Evolutionary conservation across 139 green algal genomes (phyloP).

Genomic region (Auxenochlorella pyrenoidosa): DNA sequence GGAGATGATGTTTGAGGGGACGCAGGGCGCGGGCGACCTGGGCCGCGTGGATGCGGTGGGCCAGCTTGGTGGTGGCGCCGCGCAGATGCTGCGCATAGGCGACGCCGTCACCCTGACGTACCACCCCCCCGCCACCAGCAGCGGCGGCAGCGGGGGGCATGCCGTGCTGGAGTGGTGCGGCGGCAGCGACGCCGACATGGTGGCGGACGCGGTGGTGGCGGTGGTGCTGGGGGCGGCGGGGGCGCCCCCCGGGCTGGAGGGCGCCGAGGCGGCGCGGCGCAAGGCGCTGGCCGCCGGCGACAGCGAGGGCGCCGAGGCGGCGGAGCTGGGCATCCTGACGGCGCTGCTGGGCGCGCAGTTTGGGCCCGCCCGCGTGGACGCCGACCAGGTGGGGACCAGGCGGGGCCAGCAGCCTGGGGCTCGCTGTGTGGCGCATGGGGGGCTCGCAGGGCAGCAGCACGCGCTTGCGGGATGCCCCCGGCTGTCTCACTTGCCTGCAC

Average conservation of each 20-base stretch:
- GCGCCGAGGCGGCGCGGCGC: slow-evolving; percentile 56
- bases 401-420: too few relatives aligned
- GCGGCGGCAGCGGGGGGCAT: slow-evolving; percentile 44
- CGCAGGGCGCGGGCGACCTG: slow-evolving; percentile 60
- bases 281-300: slow-evolving; percentile 53
- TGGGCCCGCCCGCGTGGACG: slow-evolving; percentile 66
- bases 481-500: not conserved
- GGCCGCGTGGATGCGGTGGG: slow-evolving; percentile 37
- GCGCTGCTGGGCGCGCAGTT: slow-evolving; percentile 83
- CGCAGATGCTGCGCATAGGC: slow-evolving; percentile 46
- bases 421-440: too few relatives aligned
- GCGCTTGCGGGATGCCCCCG: too few relatives aligned
- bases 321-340: slow-evolving; percentile 71
- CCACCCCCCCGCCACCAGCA: slow-evolving; percentile 26
- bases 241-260: slow-evolving; percentile 55
- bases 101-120: slow-evolving; percentile 50
- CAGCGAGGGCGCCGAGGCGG: slow-evolving; percentile 44
- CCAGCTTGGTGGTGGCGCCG: not conserved
- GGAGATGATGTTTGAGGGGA: slow-evolving; percentile 93
- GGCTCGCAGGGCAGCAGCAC: too few relatives aligned
- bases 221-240: slow-evolving; percentile 80
- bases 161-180: slow-evolving; percentile 92
- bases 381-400: slow-evolving; percentile 45
- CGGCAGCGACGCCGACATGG: slow-evolving; percentile 84
- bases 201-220: slow-evolving; percentile 94